A percentile compares a stretch with the other conserved stretches of the same genome.
phyloP scores from a whole-genome alignment of 2,329 filamentous ascomycete species.

The Celoporthe dispersa region DNA sequence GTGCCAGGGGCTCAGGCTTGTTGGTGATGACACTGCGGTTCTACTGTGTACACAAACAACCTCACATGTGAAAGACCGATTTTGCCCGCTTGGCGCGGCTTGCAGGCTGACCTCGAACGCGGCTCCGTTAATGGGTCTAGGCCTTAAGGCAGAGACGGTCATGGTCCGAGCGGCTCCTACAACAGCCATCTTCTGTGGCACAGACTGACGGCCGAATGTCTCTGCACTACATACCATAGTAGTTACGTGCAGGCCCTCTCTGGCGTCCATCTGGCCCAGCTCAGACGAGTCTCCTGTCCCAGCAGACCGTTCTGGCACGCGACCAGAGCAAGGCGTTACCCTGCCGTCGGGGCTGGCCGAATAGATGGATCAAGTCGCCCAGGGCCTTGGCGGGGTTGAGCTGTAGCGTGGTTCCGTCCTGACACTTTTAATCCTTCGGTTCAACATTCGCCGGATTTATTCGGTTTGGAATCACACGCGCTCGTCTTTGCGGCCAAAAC shows the following conservation, averaged over 20 bases:
- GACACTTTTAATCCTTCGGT: slow-evolving; percentile 22
- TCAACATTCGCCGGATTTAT: slow-evolving; percentile 22
- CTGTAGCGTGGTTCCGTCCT: slow-evolving; percentile 9
- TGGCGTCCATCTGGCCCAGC: background rate
- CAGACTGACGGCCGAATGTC: background rate
- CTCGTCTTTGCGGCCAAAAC: background rate
- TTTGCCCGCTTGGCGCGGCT: slow-evolving; percentile 3
- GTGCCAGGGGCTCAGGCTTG: slow-evolving; percentile 9
- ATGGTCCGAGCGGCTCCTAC: background rate
- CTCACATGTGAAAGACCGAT: background rate
- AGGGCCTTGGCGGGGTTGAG: background rate
- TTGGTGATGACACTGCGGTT: slow-evolving; percentile 15
- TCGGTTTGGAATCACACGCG: background rate
- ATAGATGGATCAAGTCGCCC: slow-evolving; percentile 9
- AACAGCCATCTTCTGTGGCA: background rate
- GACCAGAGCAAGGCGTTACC: slow-evolving; percentile 12
- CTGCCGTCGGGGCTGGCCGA: background rate
- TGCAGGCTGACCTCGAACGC: background rate
- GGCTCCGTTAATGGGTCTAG: background rate
- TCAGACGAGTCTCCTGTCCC: background rate
- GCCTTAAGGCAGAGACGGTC: background rate
- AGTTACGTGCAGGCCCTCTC: background rate
- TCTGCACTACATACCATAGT: background rate
- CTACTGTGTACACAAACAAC: background rate
- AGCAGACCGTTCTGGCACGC: slow-evolving; percentile 1